phyloP scores from a whole-genome alignment of 1,284 basidiomycete genomes.

The Leccinum subrobustum region DNA sequence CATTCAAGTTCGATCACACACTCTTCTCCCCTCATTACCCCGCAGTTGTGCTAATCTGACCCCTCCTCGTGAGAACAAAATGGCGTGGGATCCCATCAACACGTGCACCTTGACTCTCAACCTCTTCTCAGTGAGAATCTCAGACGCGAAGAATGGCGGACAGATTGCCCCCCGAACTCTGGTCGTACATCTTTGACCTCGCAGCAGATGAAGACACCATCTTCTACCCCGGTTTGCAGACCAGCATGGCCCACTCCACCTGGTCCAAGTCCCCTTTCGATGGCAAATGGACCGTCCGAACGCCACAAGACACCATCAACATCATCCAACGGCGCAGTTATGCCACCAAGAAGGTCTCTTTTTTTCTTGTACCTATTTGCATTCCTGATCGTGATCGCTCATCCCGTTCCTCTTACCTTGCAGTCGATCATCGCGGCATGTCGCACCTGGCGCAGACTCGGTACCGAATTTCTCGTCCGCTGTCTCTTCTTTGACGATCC shows the following conservation, averaged over 20 bases:
- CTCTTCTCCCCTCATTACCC: not conserved
- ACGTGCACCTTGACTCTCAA: not conserved
- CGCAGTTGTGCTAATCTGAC: not conserved
- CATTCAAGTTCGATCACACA: not conserved
- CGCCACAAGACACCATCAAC: constrained; percentile 55
- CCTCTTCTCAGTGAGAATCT: not conserved
- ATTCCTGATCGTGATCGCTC: not conserved
- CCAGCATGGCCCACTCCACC: constrained; percentile 54
- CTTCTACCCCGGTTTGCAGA: constrained; percentile 55
- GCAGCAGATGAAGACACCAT: constrained; percentile 66
- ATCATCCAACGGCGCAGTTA: constrained; percentile 57
- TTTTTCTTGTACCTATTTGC: not conserved
- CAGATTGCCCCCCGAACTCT: constrained; percentile 63
- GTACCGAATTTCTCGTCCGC: constrained; percentile 61
- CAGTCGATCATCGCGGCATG: constrained; percentile 68
- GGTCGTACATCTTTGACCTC: constrained; percentile 64
- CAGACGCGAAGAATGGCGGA: constrained; percentile 19
- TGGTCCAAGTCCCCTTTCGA: constrained; percentile 50
- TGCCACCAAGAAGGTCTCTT: constrained; percentile 57
- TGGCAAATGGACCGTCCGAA: constrained; percentile 54
- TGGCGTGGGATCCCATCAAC: constrained; percentile 1
- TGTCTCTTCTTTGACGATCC: constrained; percentile 63
- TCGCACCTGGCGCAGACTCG: constrained; percentile 49
- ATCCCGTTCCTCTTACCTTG: not conserved
- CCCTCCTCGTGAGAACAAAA: not conserved